Evolutionary conservation across 805 yeast genomes (phyloP), one percentile per base, ranked within the genome.

Genomic region (Allodekkera sacchari): DNA sequence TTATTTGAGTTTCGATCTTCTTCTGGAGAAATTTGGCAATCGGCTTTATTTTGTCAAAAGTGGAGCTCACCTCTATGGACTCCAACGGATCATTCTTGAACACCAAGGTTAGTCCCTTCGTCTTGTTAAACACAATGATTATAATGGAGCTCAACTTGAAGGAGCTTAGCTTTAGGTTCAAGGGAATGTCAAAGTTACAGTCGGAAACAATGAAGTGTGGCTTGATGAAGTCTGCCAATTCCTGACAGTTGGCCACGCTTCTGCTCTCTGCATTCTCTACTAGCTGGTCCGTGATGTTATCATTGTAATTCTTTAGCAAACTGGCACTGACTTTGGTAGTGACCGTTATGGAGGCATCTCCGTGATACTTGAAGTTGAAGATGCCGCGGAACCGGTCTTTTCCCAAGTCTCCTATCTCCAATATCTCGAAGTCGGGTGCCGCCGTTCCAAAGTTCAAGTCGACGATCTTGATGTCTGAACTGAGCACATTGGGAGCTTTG

Each of bases 1-100:
- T 61, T 21, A 85, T 77, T 52, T 83, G 92, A 33, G 64, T 68
- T 50, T 85, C 95, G 37, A 85, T 85, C 50, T 84, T 92, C 28
- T 71, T 70, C 50, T 85, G 95, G 39, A 85, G 57, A 43, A 83
- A 82, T 36, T 74, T 70, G n/a, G 94, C 92, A 44, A 85, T 72
- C 1, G 87, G 87, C 31, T 80, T 81, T 27, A 85, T 80, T 25
- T 77, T 73, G 57, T 85, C 94, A 55, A 85, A 85, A n/a, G 94
- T 79, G 5, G 94, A 82, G 39, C 77, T 74, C 10, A 85, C 94
- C 44, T 75, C 77, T 39, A 85, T 84, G 14, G 77, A 71, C 43
- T 84, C 94, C 34, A 85, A 63, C 1, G 95, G 95, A 54, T 85
- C 95, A 54, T 85, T 85, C 44, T 88, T 71, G 59, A 85, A 85